Evolutionary conservation across 2,329 filamentous ascomycete genomes (phyloP), one percentile per base, ranked within the genome.

Genomic region (Stagonosporopsis chrysanthemi): DNA sequence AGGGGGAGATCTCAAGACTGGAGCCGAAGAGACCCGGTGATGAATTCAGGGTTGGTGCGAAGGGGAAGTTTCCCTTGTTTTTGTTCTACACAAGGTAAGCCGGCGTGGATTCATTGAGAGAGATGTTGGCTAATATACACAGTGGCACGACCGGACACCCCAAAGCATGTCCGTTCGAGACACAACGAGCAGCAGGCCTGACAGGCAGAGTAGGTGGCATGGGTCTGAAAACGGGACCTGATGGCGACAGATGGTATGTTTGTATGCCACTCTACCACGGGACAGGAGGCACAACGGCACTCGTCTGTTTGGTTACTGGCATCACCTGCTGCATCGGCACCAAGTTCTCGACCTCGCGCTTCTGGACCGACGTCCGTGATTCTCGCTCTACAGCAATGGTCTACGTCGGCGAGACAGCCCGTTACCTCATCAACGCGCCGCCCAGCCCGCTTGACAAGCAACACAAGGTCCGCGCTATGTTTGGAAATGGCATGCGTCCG

Each of bases 211-310:
- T 76, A 17, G 62, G 69, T 6, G 66, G 67, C 6, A 71, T 77
- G 41, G 74, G 70, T 17, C 66, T 81, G 12, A 67, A 71, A 17
- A 62, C 72, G 52, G 80, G 77, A 29, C 75, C 72, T 23, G 71
- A 70, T 49, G 78, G 60, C 44, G 87, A 91, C 70, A 79, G 87
- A 24, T 91, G 87, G 83, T 92, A 92, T 69, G 84, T 87, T 69
- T 90, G 88, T 74, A 92, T 92, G 89, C 90, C 86, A 0, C 78
- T 91, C 29, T 92, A 92, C 69, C 90, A 93, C 72, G 89, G 89
- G 14, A 92, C 90, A 0, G 90, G 89, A 6, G 84, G 84, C 17
- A 85, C 89, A 31, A 81, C 79, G 6, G 80, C 83, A 29, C 81
- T 88, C 48, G 76, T 75, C 4, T 84, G 84, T 65, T 75, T 91